Base-by-base conservation (phyloP, 768 basidiomycete species). In the Myochromella boudieri region DNA sequence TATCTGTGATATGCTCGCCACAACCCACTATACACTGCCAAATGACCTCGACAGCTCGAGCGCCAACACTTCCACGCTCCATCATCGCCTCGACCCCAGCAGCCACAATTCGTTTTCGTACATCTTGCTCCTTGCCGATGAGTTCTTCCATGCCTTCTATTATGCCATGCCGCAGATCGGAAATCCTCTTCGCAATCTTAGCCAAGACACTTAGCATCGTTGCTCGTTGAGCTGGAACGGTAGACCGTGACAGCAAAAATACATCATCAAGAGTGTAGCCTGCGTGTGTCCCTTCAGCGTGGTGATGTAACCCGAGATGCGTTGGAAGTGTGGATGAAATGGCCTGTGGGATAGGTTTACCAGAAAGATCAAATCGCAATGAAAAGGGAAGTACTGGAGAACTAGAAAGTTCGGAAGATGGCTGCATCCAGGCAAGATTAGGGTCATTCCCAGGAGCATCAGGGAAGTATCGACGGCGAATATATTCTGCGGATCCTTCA, bases 261-360 rank as follows among this genome's bases (percentile, higher is more conserved):
- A 95, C 73, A 49, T 95, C 94, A 34, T 91, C 84, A 1, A 95
- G 69, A 0, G 91, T 94, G 65, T 97, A 97, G 0, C 93, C 94
- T 0, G 94, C 94, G 46, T 76, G 81, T 25, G 72, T 67, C 1
- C 85, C 78, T 45, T 90, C 84, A 0, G 92, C 85, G 60, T 95
- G 94, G 60, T 97, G 94, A 64, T 97, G 93, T 3, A 95, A 71
- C 3, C 94, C 94, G 5, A 92, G 76, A 66, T 93, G 85, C 0
- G 89, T 85, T 1, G 92, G 93, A 2, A 95, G 71, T 1, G 71
- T 72, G 0, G 72, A 62, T 2, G 81, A 78, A 2, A 82, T 56
- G 2, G 71, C 59, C 0, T 69, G 48, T 1, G 88, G 72, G n/a
- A 95, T 84, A 0, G 81, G 78, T 8, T 66, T 71, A 6, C 92